phyloP scores from a whole-genome alignment of 305 asterid species.

The Fraxinus nigra region DNA sequence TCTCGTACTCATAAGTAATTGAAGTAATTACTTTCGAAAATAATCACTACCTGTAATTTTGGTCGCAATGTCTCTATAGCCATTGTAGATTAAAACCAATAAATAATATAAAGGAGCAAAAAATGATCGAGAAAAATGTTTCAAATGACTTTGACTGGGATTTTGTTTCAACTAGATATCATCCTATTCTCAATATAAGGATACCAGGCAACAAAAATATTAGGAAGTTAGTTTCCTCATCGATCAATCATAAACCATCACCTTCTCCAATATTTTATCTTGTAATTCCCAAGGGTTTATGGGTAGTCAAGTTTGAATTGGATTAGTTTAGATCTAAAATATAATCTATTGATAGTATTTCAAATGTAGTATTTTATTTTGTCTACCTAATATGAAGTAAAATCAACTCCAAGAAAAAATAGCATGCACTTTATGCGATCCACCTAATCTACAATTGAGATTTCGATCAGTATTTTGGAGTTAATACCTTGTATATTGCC shows the following conservation, averaged over 20 bases:
- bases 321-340: neutral
- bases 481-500: slow-evolving; percentile 71
- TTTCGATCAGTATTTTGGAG: neutral
- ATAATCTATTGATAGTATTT: neutral
- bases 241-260: neutral
- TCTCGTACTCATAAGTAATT: no score
- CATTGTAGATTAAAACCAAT: slow-evolving; percentile 23
- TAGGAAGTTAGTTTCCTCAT: neutral
- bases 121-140: neutral
- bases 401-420: neutral
- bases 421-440: neutral
- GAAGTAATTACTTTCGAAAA: neutral
- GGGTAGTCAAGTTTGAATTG: neutral
- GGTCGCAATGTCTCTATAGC: slow-evolving; percentile 76
- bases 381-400: neutral
- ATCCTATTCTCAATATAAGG: neutral
- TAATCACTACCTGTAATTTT: slow-evolving; percentile 55
- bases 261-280: neutral
- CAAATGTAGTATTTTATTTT: no score
- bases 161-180: neutral
- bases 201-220: neutral
- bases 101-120: no score
- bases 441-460: slow-evolving; percentile 2
- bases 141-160: neutral
- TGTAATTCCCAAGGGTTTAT: neutral